phyloP scores from a whole-genome alignment of 306 rosid species.

The Arachis stenosperma region DNA sequence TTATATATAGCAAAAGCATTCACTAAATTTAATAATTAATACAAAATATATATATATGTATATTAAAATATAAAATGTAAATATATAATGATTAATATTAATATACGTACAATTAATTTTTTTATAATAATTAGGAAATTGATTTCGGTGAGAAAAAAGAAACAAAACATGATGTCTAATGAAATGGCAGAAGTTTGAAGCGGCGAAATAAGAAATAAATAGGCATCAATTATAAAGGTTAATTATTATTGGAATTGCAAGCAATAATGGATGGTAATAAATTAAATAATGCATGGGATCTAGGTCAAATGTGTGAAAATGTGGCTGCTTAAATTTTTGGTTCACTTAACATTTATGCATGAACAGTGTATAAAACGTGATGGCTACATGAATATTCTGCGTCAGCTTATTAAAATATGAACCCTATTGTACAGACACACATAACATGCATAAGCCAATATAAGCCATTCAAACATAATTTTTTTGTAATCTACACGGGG shows the following conservation, averaged over 20 bases:
- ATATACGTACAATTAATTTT: no score
- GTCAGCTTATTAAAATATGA: constrained; percentile 29
- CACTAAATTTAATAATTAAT: no score
- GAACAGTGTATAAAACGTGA: constrained; percentile 30
- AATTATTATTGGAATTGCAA: background rate
- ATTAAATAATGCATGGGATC: background rate
- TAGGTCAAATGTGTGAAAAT: background rate
- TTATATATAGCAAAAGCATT: background rate
- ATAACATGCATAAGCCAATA: constrained; percentile 21
- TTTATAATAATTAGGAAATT: no score
- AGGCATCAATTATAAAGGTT: background rate
- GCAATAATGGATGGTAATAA: background rate
- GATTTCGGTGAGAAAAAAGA: no score
- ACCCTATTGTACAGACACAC: constrained; percentile 28
- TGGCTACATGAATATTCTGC: constrained; percentile 14
- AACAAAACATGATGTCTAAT: no score
- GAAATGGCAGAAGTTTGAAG: no score
- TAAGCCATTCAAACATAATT: constrained; percentile 13
- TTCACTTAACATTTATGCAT: constrained; percentile 28
- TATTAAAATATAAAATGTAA: no score
- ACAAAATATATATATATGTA: no score
- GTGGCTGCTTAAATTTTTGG: background rate
- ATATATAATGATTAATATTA: no score
- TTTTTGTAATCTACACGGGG: constrained; percentile 1
- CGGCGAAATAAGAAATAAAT: background rate